Conservation (phyloP, 768 basidiomycete species). For the Ramaria sp. region DNA sequence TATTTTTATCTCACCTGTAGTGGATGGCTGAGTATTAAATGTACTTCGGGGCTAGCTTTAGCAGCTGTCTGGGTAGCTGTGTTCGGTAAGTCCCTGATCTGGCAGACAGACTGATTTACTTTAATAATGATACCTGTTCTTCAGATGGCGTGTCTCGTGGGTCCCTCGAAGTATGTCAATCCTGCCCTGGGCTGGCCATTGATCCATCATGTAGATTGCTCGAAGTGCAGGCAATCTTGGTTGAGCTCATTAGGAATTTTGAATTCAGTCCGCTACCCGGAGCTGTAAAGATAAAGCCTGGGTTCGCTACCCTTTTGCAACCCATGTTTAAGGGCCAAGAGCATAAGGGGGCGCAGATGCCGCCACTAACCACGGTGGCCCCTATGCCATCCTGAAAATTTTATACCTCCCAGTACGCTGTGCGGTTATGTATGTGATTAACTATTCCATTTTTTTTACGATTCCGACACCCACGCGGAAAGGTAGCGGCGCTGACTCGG, state of each 20-base stretch:
- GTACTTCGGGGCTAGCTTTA: not conserved
- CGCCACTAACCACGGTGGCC: not conserved
- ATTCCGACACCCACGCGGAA: too few species aligned
- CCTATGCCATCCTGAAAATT: not conserved
- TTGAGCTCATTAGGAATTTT: constrained; percentile 26
- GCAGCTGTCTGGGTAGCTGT: not conserved
- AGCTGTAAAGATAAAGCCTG: constrained; percentile 20
- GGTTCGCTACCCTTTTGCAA: constrained; percentile 21
- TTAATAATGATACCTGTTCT: not conserved
- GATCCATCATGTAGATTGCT: constrained; percentile 14
- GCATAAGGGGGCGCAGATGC: not conserved
- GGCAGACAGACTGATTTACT: not conserved
- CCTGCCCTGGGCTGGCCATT: too few species aligned
- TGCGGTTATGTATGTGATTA: too few species aligned
- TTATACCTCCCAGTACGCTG: too few species aligned
- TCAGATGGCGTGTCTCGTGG: constrained; percentile 23
- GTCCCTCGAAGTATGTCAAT: constrained; percentile 5
- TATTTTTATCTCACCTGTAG: not conserved
- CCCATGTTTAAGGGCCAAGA: constrained; percentile 17
- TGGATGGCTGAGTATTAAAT: not conserved
- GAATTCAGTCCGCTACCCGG: constrained; percentile 22
- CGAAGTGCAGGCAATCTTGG: constrained; percentile 25
- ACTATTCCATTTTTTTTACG: too few species aligned
- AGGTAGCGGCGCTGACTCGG: too few species aligned
- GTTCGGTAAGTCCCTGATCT: not conserved